A percentile compares a stretch with the other conserved stretches of the same genome.
Evolutionary conservation across 441 rosid species (phyloP).

Genomic region (Aleurites moluccanus): DNA sequence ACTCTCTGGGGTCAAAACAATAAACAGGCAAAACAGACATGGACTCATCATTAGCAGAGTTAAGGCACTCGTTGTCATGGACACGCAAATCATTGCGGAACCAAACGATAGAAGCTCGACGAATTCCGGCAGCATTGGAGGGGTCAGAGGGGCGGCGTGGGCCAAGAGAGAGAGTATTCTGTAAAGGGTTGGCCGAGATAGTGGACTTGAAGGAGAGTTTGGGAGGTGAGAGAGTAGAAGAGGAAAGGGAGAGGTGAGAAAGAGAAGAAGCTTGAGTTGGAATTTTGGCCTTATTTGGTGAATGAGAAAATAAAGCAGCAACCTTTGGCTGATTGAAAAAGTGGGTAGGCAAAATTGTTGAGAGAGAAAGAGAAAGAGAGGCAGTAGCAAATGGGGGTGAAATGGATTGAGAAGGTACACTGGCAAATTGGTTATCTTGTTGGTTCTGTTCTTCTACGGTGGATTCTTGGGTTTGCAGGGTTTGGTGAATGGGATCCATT

Average conservation of each 20-base stretch:
- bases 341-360: slow-evolving; percentile 45
- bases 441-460: slow-evolving; percentile 41
- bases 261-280: slow-evolving; percentile 70
- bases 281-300: slow-evolving; percentile 56
- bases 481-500: slow-evolving; percentile 47
- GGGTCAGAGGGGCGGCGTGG: slow-evolving; percentile 91
- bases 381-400: slow-evolving; percentile 63
- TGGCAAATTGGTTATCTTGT: slow-evolving; percentile 23
- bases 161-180: slow-evolving; percentile 62
- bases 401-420: slow-evolving; percentile 33
- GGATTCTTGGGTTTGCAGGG: slow-evolving; percentile 35
- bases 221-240: slow-evolving; percentile 35
- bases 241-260: slow-evolving; percentile 48
- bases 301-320: slow-evolving; percentile 34
- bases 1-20: slow-evolving; percentile 92
- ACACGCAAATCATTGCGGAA: slow-evolving; percentile 90
- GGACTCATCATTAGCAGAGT: slow-evolving; percentile 75
- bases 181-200: slow-evolving; percentile 65
- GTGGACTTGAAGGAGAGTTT: slow-evolving; percentile 75
- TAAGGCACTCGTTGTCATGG: slow-evolving; percentile 86
- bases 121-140: slow-evolving; percentile 69
- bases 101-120: slow-evolving; percentile 88
- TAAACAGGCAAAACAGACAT: slow-evolving; percentile 83
- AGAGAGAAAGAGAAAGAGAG: slow-evolving; percentile 51
- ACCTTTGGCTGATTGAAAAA: slow-evolving; percentile 49